A percentile compares a stretch with the other conserved stretches of the same genome.
phyloP scores from a whole-genome alignment of 768 basidiomycete genomes.

The Trametes cingulata region DNA sequence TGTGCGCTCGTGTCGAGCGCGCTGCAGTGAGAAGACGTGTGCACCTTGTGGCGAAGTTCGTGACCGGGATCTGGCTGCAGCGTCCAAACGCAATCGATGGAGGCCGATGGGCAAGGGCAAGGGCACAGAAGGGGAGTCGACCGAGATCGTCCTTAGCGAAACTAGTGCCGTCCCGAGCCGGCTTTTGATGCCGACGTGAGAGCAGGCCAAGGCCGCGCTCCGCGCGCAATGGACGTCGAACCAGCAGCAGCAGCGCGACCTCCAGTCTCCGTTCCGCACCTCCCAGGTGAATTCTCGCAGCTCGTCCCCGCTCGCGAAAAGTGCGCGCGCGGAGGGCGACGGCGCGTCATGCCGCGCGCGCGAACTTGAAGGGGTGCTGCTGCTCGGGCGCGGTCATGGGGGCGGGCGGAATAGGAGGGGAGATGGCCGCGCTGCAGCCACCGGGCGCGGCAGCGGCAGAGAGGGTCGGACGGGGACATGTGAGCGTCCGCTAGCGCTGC shows the following conservation, averaged over 20 bases:
- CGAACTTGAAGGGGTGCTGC: neutral
- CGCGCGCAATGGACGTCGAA: neutral
- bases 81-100: too few species aligned
- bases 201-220: neutral
- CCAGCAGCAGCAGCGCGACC: neutral
- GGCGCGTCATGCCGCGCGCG: neutral
- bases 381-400: constrained; percentile 12
- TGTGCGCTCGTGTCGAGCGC: too few species aligned
- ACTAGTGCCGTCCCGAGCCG: neutral
- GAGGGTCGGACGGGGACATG: constrained; percentile 30
- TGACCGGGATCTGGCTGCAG: too few species aligned
- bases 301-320: neutral
- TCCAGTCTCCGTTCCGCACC: neutral
- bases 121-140: neutral
- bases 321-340: neutral
- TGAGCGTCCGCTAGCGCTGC: constrained; percentile 70
- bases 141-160: neutral
- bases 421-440: constrained; percentile 5
- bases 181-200: constrained; percentile 1
- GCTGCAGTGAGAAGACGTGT: too few species aligned
- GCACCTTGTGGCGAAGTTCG: too few species aligned
- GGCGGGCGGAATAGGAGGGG: neutral
- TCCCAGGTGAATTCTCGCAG: too few species aligned
- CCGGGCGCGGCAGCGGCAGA: neutral
- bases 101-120: too few species aligned